Conservation (phyloP, 805 yeast genomes). For the Candida ovalis region DNA sequence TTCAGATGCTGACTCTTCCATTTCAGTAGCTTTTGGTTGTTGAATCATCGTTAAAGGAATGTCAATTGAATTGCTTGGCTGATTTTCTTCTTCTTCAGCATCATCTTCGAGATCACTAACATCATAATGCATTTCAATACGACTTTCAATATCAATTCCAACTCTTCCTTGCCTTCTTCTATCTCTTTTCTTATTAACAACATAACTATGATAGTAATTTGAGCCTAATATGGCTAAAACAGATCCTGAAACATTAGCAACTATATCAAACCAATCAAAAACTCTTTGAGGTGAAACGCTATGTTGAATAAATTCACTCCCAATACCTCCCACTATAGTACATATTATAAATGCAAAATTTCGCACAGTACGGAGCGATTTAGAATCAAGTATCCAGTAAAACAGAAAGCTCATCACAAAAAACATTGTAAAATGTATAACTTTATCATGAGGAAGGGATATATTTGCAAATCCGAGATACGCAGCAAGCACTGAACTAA, state of each 20-base stretch:
- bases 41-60: conserved; percentile 7
- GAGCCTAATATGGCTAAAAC: conserved; percentile 21
- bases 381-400: conserved; percentile 42
- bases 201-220: conserved; percentile 12
- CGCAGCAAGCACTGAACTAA: conserved; percentile 18
- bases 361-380: conserved; percentile 30
- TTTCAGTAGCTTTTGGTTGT: background rate
- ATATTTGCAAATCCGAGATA: conserved; percentile 52
- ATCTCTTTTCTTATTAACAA: conserved; percentile 7
- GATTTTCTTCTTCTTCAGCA: conserved; percentile 1
- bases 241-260: conserved; percentile 28
- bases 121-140: conserved; percentile 12
- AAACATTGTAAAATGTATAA: conserved; percentile 44
- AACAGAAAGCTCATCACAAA: conserved; percentile 43
- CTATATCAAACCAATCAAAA: conserved; percentile 37
- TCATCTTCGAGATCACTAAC: conserved; percentile 16
- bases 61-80: conserved; percentile 1
- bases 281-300: conserved; percentile 39
- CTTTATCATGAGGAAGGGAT: conserved; percentile 43
- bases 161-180: conserved; percentile 7
- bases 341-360: conserved; percentile 36
- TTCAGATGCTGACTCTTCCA: background rate
- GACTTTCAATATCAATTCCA: conserved; percentile 13
- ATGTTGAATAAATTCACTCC: conserved; percentile 47
- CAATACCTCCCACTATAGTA: conserved; percentile 40